Percentiles rank a stretch among this genome's conserved stretches.
Evolutionary conservation across 495 filamentous ascomycete species (phyloP).

Genomic region (Poronia punctata): DNA sequence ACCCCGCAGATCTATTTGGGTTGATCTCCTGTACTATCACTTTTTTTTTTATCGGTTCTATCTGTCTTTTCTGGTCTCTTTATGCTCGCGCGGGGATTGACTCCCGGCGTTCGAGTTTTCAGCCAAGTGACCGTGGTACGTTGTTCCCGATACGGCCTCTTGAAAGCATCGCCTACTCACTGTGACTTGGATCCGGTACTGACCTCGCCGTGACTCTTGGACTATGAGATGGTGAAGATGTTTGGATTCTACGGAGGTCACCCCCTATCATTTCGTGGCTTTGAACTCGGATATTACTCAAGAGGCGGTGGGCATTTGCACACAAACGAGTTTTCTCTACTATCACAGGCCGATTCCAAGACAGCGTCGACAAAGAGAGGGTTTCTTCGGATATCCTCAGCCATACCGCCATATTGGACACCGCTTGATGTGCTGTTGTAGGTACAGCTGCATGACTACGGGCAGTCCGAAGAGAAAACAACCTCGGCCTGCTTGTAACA

Average conservation of each 20-base stretch:
- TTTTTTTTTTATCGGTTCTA: no score
- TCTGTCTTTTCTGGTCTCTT: no score
- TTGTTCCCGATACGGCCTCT: constrained; percentile 16
- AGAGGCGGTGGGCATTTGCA: constrained; percentile 40
- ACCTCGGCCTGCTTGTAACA: constrained; percentile 33
- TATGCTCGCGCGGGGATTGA: no score
- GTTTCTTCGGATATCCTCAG: constrained; percentile 33
- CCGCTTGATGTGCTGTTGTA: constrained; percentile 31
- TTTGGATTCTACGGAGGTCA: constrained; percentile 4
- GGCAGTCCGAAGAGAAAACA: constrained; percentile 33
- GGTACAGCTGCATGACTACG: constrained; percentile 27
- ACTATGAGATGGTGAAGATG: not conserved
- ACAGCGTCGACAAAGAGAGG: constrained; percentile 38
- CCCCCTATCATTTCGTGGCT: constrained; percentile 37
- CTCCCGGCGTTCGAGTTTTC: no score
- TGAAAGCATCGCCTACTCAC: constrained; percentile 5
- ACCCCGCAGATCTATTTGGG: constrained; percentile 21
- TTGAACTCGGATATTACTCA: constrained; percentile 31
- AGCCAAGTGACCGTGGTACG: constrained; percentile 10
- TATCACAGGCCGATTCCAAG: constrained; percentile 40
- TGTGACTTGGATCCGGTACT: not conserved
- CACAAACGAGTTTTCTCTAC: constrained; percentile 35
- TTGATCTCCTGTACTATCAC: no score
- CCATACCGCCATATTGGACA: constrained; percentile 27
- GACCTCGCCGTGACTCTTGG: constrained; percentile 5